phyloP scores from a whole-genome alignment of 352 stramenopile species.

The Pythium volutum region DNA sequence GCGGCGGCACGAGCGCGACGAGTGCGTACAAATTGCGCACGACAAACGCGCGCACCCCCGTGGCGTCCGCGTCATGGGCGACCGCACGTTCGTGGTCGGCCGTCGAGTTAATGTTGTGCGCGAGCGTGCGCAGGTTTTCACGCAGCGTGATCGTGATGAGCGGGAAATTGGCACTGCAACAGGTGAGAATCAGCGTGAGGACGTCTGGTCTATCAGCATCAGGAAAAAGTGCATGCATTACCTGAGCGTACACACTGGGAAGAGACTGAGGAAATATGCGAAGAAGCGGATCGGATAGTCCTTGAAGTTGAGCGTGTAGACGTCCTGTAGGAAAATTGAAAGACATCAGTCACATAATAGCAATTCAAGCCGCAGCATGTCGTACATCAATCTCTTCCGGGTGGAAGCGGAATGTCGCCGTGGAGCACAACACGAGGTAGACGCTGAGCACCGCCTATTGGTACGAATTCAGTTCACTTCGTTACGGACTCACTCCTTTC shows the following conservation, averaged over 20 bases:
- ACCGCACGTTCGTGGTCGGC: constrained; percentile 15
- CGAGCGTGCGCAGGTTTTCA: constrained; percentile 78
- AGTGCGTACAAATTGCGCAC: constrained; percentile 65
- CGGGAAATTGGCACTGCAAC: constrained; percentile 71
- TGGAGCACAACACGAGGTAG: constrained; percentile 76
- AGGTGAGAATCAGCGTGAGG: not conserved
- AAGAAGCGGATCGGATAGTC: constrained; percentile 70
- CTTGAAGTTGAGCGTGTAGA: constrained; percentile 90
- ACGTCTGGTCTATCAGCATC: constrained; percentile 14
- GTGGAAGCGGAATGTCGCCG: constrained; percentile 77
- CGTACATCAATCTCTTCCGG: constrained; percentile 77
- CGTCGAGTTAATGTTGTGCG: constrained; percentile 38
- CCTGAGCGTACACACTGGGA: constrained; percentile 86
- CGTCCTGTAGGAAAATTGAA: constrained; percentile 49
- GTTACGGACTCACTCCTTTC: not conserved
- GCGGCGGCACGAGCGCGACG: constrained; percentile 67
- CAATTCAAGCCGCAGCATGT: not conserved
- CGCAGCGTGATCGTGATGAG: constrained; percentile 86
- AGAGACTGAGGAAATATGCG: constrained; percentile 86
- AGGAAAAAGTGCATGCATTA: constrained; percentile 21
- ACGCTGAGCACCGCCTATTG: constrained; percentile 68
- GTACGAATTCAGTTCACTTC: not conserved
- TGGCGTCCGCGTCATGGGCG: constrained; percentile 18
- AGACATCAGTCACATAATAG: not conserved
- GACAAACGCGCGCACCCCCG: constrained; percentile 37